Base-by-base conservation (phyloP, 805 yeast genomes). In the Sungouiozyma ichnusensis region DNA sequence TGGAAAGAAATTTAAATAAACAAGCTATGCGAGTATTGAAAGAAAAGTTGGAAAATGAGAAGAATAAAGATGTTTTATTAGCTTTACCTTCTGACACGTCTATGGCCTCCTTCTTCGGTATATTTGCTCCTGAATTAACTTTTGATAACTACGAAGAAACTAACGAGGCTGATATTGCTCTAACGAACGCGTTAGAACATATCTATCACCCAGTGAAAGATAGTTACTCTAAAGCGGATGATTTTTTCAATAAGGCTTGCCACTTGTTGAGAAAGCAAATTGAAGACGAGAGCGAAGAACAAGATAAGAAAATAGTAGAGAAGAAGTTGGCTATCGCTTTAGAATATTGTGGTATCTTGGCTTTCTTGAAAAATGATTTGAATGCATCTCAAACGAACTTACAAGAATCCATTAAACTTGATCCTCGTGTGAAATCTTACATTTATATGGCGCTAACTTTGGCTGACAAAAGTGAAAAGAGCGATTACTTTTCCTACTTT, bases 1-100 rank as follows among this genome's bases (percentile, higher is more conserved):
- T 92, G 57, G 97, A 92, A 68, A 79, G 95, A 62, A 86, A 85
- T 39, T 74, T 90, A 70, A 77, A 76, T 61, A 77, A 79, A 57
- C 86, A 79, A 60, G 80, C 96, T n/a, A 76, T 74, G 59, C 76
- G 73, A 63, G 68, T 82, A 37, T 81, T 84, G 45, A 77, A 76
- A 57, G 77, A 72, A 48, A 72, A 76, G 54, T 60, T 45, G 29
- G 38, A 39, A 6, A 15, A 33, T 15, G 18, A 20, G 4, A 20
- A 18, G 2, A 44, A 46, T 32, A 24, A 24, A 24, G 36, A 35
- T 13, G 35, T 67, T 45, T 65, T 72, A 41, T 73, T 71, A 46
- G 6, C n/a, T 43, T 72, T 87, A 55, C 95, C 95, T 37, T 81
- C 95, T 14, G 77, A 88, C 39, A 77, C 94, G 18, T 81, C 94